A percentile compares a stretch with the other conserved stretches of the same genome.
Evolutionary conservation across 805 yeast genomes (phyloP).

Genomic region (Ogataea pignaliae): DNA sequence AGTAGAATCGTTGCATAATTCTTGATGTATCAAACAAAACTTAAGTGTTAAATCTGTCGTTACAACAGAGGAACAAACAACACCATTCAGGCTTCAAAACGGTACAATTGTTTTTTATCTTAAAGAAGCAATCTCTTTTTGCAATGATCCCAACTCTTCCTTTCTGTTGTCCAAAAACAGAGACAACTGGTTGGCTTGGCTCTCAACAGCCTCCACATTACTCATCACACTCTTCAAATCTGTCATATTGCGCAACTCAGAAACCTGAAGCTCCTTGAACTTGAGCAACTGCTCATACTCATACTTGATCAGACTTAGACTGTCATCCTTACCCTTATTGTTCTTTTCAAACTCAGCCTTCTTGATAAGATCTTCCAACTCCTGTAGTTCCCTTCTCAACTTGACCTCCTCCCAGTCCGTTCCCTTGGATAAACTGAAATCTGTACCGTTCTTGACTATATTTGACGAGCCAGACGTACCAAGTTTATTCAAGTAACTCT

Average conservation of each 20-base stretch:
- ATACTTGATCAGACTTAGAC: constrained; percentile 34
- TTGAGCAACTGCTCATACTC: constrained; percentile 81
- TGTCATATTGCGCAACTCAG: constrained; percentile 29
- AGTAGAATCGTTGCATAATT: background rate
- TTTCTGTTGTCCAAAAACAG: constrained; percentile 60
- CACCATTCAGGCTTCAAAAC: background rate
- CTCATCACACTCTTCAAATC: constrained; percentile 50
- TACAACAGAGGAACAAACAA: too few relatives aligned
- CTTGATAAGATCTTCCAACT: constrained; percentile 61
- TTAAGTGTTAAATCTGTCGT: too few relatives aligned
- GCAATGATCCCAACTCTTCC: constrained; percentile 50
- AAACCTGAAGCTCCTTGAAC: constrained; percentile 64
- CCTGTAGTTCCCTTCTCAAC: constrained; percentile 70
- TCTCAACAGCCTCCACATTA: constrained; percentile 67
- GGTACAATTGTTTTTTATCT: constrained; percentile 9
- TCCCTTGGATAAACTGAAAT: constrained; percentile 67
- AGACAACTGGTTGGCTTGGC: constrained; percentile 71
- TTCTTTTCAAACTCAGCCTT: constrained; percentile 50
- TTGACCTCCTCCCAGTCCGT: constrained; percentile 93
- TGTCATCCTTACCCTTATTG: constrained; percentile 26
- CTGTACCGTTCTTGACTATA: constrained; percentile 47
- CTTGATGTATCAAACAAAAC: background rate
- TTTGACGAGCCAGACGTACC: constrained; percentile 41
- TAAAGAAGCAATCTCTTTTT: constrained; percentile 30
- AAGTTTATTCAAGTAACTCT: constrained; percentile 49